phyloP scores from a whole-genome alignment of 352 stramenopile species.

The Phytopythium montanum region DNA sequence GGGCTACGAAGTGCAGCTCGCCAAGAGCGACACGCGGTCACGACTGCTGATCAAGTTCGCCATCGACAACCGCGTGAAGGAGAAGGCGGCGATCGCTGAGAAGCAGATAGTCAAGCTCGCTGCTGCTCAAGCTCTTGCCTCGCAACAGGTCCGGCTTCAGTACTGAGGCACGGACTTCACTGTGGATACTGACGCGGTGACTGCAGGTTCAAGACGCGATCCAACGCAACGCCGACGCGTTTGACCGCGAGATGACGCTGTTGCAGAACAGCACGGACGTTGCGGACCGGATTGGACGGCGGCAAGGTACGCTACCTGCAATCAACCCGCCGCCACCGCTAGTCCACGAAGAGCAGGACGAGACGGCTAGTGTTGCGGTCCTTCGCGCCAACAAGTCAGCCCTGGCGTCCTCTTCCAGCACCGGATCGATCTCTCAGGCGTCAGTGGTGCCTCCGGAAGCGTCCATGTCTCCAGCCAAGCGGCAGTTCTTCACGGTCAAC shows the following conservation, averaged over 20 bases:
- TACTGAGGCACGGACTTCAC: neutral
- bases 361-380: slow-evolving; percentile 45
- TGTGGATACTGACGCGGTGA: neutral
- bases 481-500: slow-evolving; percentile 65
- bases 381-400: slow-evolving; percentile 39
- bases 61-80: slow-evolving; percentile 26
- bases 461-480: slow-evolving; percentile 21
- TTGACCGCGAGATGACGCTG: slow-evolving; percentile 18
- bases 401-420: neutral
- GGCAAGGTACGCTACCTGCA: slow-evolving; percentile 45
- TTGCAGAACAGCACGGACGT: slow-evolving; percentile 30
- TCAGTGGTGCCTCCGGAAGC: neutral
- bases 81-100: slow-evolving; percentile 16
- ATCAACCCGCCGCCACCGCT: slow-evolving; percentile 39
- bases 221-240: neutral
- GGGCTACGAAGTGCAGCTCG: slow-evolving; percentile 35
- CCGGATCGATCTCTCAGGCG: neutral
- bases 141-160: slow-evolving; percentile 4
- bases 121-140: slow-evolving; percentile 5
- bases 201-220: slow-evolving; percentile 2
- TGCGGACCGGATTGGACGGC: slow-evolving; percentile 40
- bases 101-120: neutral
- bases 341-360: slow-evolving; percentile 36
- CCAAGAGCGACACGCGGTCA: slow-evolving; percentile 40
- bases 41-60: slow-evolving; percentile 45